These are phyloP conservation scores for Schizonepeta tenuifolia DNA, from an alignment of 257 asterid species.

Conservation along the genomic window DNA sequence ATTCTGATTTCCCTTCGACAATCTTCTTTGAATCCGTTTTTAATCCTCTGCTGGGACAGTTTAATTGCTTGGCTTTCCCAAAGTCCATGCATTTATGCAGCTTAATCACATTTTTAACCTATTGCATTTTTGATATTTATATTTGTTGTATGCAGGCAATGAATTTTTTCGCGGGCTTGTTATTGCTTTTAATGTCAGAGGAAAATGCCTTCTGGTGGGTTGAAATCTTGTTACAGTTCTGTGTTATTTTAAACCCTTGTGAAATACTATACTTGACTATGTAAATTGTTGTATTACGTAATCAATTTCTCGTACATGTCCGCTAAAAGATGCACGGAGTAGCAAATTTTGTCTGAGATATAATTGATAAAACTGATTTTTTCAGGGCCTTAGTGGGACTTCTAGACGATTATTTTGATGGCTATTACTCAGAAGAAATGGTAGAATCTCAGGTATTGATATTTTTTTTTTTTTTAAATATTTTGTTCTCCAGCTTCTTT, in stretches of 20 bases:
- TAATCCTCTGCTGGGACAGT: background rate
- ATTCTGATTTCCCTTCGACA: background rate
- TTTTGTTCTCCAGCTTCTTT: constrained; percentile 18
- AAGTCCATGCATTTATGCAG: constrained; percentile 11
- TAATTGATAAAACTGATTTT: constrained; percentile 12
- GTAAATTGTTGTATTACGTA: constrained; percentile 7
- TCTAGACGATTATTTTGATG: constrained; percentile 88
- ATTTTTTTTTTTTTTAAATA: constrained; percentile 19
- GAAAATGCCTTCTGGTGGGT: constrained; percentile 96
- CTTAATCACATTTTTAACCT: constrained; percentile 9
- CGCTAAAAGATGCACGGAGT: constrained; percentile 13
- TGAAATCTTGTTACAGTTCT: constrained; percentile 31
- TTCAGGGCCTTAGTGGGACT: constrained; percentile 88
- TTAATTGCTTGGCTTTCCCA: constrained; percentile 7
- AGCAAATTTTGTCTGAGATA: constrained; percentile 10
- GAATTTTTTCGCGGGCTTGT: constrained; percentile 92
- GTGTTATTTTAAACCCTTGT: constrained; percentile 21
- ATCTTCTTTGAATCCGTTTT: background rate
- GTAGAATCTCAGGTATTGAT: constrained; percentile 80
- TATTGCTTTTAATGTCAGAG: constrained; percentile 91
- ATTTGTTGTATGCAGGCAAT: constrained; percentile 71
- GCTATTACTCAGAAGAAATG: constrained; percentile 95
- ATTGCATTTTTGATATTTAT: constrained; percentile 32
- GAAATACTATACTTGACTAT: constrained; percentile 6
- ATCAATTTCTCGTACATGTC: background rate